phyloP scores from a whole-genome alignment of 148 eudicot genomes.

The Vaccinium macrocarpon region DNA sequence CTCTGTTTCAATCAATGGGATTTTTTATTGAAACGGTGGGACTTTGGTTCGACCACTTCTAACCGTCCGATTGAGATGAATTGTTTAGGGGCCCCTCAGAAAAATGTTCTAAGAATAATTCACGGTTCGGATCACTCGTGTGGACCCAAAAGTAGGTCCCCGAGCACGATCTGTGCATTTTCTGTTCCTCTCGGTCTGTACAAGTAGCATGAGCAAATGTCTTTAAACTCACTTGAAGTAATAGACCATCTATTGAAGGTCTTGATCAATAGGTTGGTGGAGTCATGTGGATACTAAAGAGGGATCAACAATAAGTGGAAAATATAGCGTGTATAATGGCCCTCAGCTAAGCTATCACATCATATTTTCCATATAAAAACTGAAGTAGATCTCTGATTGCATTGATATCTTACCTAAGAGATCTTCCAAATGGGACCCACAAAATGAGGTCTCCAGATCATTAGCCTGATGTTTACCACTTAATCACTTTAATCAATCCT shows the following conservation, averaged over 20 bases:
- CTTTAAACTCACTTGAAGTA: slow-evolving; percentile 27
- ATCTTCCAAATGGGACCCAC: slow-evolving; percentile 30
- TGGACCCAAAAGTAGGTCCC: no score
- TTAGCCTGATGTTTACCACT: neutral
- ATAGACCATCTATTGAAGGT: slow-evolving; percentile 39
- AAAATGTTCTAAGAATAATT: no score
- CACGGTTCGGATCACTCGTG: no score
- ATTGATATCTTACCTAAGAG: slow-evolving; percentile 37
- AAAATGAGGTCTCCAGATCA: slow-evolving; percentile 9
- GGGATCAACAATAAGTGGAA: neutral
- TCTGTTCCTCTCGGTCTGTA: no score
- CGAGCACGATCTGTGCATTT: no score
- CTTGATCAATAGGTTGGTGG: slow-evolving; percentile 29
- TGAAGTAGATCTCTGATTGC: slow-evolving; percentile 17
- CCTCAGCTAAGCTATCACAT: slow-evolving; percentile 28
- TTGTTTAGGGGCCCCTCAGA: no score
- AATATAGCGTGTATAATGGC: slow-evolving; percentile 13
- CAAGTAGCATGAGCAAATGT: neutral
- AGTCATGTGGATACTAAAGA: slow-evolving; percentile 13
- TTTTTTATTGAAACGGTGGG: no score
- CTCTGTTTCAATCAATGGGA: no score
- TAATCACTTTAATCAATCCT: neutral
- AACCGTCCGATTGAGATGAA: no score
- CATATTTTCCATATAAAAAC: slow-evolving; percentile 15
- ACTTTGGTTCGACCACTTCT: no score